Evolutionary conservation across 1,284 basidiomycete species (phyloP).

Genomic region (Pseudozyma sp.): DNA sequence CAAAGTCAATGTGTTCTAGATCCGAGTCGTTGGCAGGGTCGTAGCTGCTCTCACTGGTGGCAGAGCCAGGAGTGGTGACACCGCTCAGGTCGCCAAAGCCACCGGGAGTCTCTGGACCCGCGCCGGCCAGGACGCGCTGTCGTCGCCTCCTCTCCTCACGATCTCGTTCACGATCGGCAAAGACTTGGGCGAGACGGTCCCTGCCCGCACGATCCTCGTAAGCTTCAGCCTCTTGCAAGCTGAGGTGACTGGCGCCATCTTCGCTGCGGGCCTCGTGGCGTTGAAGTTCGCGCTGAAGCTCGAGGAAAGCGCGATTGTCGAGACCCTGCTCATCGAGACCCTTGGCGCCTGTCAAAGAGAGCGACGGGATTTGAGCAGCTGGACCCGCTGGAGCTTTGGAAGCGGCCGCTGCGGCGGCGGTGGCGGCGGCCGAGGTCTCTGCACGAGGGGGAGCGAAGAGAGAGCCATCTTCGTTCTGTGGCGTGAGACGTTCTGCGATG

Average conservation of each 20-base stretch:
- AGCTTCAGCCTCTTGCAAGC: conserved; percentile 30
- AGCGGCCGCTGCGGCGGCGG: neutral
- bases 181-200: conserved; percentile 30
- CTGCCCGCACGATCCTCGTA: conserved; percentile 14
- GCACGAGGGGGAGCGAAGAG: conserved; percentile 1
- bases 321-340: conserved; percentile 62
- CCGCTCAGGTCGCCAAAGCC: conserved; percentile 37
- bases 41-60: conserved; percentile 59
- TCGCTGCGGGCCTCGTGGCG: conserved; percentile 51
- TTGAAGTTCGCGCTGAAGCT: conserved; percentile 60
- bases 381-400: neutral
- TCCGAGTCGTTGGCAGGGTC: conserved; percentile 64
- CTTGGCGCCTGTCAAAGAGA: conserved; percentile 54
- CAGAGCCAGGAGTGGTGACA: conserved; percentile 53
- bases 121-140: conserved; percentile 4
- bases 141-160: conserved; percentile 27
- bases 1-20: conserved; percentile 63
- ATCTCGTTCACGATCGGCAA: conserved; percentile 43
- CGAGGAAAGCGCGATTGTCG: conserved; percentile 61
- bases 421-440: neutral
- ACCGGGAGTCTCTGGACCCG: conserved; percentile 12
- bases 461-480: conserved; percentile 15
- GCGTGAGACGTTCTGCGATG: conserved; percentile 48
- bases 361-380: conserved; percentile 30
- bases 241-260: conserved; percentile 24